A percentile compares a stretch with the other conserved stretches of the same genome.
phyloP scores from a whole-genome alignment of 2,329 filamentous ascomycete species.

The Fulvia fulva region DNA sequence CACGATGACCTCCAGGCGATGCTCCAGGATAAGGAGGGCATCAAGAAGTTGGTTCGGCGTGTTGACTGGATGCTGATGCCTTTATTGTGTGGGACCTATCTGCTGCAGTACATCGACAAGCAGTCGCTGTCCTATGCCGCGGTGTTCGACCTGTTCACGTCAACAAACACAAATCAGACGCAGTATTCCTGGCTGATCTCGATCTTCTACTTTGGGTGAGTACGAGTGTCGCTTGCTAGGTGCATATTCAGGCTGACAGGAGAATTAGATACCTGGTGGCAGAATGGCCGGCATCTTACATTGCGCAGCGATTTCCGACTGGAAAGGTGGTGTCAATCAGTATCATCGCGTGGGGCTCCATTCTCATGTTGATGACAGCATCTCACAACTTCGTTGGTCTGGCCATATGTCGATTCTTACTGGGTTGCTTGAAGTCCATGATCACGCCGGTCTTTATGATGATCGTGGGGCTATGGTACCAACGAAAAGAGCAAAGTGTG shows the following conservation, averaged over 20 bases:
- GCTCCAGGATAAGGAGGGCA: conserved; percentile 40
- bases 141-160: conserved; percentile 53
- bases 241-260: not conserved
- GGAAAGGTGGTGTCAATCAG: conserved; percentile 32
- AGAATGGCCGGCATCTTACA: conserved; percentile 24
- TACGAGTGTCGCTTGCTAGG: not conserved
- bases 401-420: conserved; percentile 58
- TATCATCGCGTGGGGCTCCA: conserved; percentile 60
- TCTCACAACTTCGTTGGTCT: conserved; percentile 59
- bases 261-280: conserved; percentile 26
- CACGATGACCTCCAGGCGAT: conserved; percentile 43
- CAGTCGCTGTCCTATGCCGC: conserved; percentile 52
- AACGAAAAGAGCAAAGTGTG: conserved; percentile 51
- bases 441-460: conserved; percentile 45
- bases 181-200: conserved; percentile 55
- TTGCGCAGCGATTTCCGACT: conserved; percentile 33
- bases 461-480: conserved; percentile 60
- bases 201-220: conserved; percentile 51
- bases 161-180: conserved; percentile 45
- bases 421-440: conserved; percentile 66
- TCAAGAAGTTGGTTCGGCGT: conserved; percentile 38
- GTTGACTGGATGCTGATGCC: conserved; percentile 52
- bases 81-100: conserved; percentile 48
- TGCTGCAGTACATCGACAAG: conserved; percentile 48
- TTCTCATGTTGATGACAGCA: conserved; percentile 59